Evolutionary conservation across 257 asterid genomes (phyloP), one percentile per base, ranked within the genome.

Genomic region (Jacaranda copaia): DNA sequence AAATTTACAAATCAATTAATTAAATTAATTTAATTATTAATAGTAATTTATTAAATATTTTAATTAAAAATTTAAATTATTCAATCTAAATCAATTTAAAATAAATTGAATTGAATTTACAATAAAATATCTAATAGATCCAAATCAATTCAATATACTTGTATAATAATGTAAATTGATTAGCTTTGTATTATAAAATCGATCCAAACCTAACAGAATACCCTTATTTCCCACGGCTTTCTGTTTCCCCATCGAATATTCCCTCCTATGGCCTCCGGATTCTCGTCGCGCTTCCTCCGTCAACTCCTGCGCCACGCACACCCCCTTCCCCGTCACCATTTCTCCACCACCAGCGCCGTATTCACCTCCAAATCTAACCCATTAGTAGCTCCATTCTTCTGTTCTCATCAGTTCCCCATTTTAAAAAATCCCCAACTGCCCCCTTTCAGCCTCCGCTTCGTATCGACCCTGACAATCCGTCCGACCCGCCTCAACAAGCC

Each of bases 401-500:
- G 63, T 76, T 68, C 89, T 1, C 77, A 81, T n/a, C 78, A 74
- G 53, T 59, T 80, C 77, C 78, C 83, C 69, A 35, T 76, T 82
- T 64, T 79, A 83, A 32, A 18, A 83, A 67, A 88, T 82, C 83
- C 81, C 75, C 81, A 68, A 6, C 84, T 76, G 0, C 5, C 72
- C 77, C 80, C 51, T 74, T 76, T 51, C 80, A 40, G 45, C 45
- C 45, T 84, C 69, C 88, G 89, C 45, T 78, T 77, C 73, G 76
- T 85, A 19, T 66, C 90, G 3, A 74, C 85, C 52, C 89, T 90
- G 18, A 32, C 89, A 49, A 48, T 57, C 67, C 88, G 87, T 38
- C 82, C 90, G 65, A 49, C 80, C 77, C 89, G 94, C 5, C 61
- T 82, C n/a, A 84, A 77, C 64, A 80, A 70, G 66, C 89, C 93